A percentile compares a stretch with the other conserved stretches of the same genome.
Evolutionary conservation across 345 rosid species (phyloP).

Genomic region (Acer saccharum): DNA sequence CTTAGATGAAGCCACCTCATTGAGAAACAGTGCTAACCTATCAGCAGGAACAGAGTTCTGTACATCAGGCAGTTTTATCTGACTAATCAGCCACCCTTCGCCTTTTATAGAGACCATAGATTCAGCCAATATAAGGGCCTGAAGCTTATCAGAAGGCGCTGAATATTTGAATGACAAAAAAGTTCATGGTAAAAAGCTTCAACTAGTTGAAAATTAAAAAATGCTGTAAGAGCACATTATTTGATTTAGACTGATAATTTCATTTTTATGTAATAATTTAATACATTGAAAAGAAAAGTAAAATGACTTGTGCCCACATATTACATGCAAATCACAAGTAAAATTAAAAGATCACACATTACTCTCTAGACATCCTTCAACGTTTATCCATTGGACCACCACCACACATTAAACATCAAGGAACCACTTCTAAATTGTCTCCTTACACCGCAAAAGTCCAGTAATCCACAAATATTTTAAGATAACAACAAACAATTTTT

Average conservation of each 20-base stretch:
- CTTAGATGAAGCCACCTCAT: background rate
- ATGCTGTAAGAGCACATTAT: background rate
- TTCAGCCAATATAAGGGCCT: constrained; percentile 84
- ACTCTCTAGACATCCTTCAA: background rate
- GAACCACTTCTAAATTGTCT: background rate
- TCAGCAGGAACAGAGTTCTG: constrained; percentile 59
- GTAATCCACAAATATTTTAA: background rate
- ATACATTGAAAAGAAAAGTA: background rate
- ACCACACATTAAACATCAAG: background rate
- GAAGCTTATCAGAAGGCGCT: constrained; percentile 85
- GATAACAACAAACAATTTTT: background rate
- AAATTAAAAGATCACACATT: background rate
- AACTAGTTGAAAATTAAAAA: constrained; percentile 8
- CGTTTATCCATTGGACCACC: background rate
- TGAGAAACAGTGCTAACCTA: constrained; percentile 44
- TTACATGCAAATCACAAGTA: background rate
- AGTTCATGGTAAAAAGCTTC: constrained; percentile 12
- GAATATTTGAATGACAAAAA: constrained; percentile 26
- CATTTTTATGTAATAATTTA: background rate
- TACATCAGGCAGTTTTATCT: constrained; percentile 47
- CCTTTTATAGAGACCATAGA: constrained; percentile 61
- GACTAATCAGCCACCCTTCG: constrained; percentile 73
- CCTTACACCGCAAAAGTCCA: background rate
- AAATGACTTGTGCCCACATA: background rate
- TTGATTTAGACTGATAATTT: background rate